Base-by-base conservation (phyloP, 116 monocot species). In the Thalassia testudinum region DNA sequence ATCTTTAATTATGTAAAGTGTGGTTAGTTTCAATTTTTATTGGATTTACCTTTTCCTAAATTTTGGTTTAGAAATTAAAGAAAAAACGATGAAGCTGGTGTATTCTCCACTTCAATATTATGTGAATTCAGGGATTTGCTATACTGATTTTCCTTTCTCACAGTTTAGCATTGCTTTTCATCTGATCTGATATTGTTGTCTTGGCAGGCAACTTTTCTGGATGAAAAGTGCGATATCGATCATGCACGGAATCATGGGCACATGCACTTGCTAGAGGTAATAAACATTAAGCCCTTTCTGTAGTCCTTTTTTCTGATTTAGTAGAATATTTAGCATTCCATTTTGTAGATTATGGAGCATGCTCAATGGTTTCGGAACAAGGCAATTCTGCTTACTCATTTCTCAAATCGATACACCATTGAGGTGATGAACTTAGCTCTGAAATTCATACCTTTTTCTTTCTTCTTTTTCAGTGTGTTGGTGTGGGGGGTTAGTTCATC, bases 331-430 rank as follows among this genome's bases (percentile, higher is more conserved):
- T 5, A 15, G 19, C 4, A 45, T 13, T 45, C 15, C 19, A 3
- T 6, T 20, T n/a, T 45, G 7, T 44, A 97, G 95, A 84, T 97
- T 40, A 74, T 88, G 66, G 89, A 88, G 42, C 54, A 88, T 63
- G 76, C 85, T 26, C 58, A 88, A 53, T 97, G 95, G 95, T 85
- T 97, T 24, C 67, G 79, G 43, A 97, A 97, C 72, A 79, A 88
- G 58, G 57, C 89, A n/a, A 85, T 97, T 38, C 55, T 97, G 24
- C 82, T 97, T 28, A 97, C 89, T 0, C 85, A 97, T 72, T 97
- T 97, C 42, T 97, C 95, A 28, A 75, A 85, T 16, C 70, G 95
- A 37, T 97, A 97, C 53, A 88, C 79, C 70, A 57, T 77, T 23
- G 95, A 97, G 89, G 95, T 82, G 30, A 24, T 14, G 22, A 10